phyloP scores from a whole-genome alignment of 768 basidiomycete species.

The Boletus rex-veris region DNA sequence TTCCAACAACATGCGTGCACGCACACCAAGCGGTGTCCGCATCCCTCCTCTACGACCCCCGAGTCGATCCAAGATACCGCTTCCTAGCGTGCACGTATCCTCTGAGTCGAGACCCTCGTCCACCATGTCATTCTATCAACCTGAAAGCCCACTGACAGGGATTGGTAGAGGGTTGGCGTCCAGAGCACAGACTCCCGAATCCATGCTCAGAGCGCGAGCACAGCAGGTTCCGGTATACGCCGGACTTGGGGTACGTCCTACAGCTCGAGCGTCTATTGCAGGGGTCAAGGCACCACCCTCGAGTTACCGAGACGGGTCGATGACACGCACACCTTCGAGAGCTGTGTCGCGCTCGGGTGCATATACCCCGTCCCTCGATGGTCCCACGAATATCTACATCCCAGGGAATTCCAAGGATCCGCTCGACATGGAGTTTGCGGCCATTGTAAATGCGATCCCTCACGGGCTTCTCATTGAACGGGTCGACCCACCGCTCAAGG shows the following conservation, averaged over 20 bases:
- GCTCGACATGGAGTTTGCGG: slow-evolving; percentile 75
- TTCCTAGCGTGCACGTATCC: slow-evolving; percentile 68
- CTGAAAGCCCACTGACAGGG: slow-evolving; percentile 50
- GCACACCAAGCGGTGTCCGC: slow-evolving; percentile 40
- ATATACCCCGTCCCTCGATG: slow-evolving; percentile 56
- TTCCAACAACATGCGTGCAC: slow-evolving; percentile 24
- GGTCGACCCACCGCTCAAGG: slow-evolving; percentile 71
- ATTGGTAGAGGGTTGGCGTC: slow-evolving; percentile 32
- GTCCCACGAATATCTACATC: slow-evolving; percentile 58
- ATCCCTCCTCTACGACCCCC: slow-evolving; percentile 68
- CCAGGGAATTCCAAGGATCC: slow-evolving; percentile 71
- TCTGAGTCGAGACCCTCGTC: slow-evolving; percentile 69
- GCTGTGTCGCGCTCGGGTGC: slow-evolving; percentile 64
- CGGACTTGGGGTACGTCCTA: slow-evolving; percentile 37
- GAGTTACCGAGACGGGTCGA: slow-evolving; percentile 63
- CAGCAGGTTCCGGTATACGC: slow-evolving; percentile 57
- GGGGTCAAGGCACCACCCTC: slow-evolving; percentile 60
- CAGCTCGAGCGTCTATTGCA: slow-evolving; percentile 37
- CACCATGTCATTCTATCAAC: slow-evolving; percentile 63
- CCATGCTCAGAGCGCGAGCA: slow-evolving; percentile 53
- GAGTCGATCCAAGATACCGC: slow-evolving; percentile 80
- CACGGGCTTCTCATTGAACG: slow-evolving; percentile 79
- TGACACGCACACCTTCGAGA: slow-evolving; percentile 57
- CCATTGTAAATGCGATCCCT: slow-evolving; percentile 67
- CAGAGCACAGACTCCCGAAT: slow-evolving; percentile 70